Conservation (phyloP, 768 basidiomycete species). For the Mrakia frigida region DNA sequence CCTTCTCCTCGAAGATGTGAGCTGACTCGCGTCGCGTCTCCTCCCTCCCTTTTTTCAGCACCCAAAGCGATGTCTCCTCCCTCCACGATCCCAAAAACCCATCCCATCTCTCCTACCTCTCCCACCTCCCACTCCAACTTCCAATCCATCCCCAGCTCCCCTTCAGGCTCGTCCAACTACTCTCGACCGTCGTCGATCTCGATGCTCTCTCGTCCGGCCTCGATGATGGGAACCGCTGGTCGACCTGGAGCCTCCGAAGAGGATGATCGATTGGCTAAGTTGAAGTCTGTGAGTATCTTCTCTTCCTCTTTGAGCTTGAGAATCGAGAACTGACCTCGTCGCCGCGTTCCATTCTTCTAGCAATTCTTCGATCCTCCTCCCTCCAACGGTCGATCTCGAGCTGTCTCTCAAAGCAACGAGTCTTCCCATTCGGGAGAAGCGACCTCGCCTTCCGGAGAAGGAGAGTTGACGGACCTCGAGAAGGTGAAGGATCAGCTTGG, state of each 20-base stretch:
- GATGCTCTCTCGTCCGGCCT: not conserved
- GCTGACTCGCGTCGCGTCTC: not conserved
- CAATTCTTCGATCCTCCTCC: not conserved
- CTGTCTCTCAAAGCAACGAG: not conserved
- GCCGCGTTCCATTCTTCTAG: not conserved
- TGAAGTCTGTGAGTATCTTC: not conserved
- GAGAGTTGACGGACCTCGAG: not conserved
- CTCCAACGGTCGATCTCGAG: not conserved
- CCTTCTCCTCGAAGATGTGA: not conserved
- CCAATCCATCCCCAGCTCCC: slow-evolving; percentile 4
- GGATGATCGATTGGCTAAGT: not conserved
- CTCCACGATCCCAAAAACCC: not conserved
- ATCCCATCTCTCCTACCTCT: not conserved
- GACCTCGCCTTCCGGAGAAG: not conserved
- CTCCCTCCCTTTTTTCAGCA: not conserved
- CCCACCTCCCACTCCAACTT: not conserved
- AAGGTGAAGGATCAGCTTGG: too few relatives aligned
- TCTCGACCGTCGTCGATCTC: not conserved
- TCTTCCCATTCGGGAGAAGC: not conserved
- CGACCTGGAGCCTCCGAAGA: not conserved
- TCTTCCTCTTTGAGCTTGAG: not conserved
- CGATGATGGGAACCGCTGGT: not conserved
- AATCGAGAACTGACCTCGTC: not conserved
- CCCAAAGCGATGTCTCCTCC: not conserved
- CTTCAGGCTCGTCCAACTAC: not conserved